Conservation (phyloP, 1,284 basidiomycete species). For the Exobasidium rhododendri region DNA sequence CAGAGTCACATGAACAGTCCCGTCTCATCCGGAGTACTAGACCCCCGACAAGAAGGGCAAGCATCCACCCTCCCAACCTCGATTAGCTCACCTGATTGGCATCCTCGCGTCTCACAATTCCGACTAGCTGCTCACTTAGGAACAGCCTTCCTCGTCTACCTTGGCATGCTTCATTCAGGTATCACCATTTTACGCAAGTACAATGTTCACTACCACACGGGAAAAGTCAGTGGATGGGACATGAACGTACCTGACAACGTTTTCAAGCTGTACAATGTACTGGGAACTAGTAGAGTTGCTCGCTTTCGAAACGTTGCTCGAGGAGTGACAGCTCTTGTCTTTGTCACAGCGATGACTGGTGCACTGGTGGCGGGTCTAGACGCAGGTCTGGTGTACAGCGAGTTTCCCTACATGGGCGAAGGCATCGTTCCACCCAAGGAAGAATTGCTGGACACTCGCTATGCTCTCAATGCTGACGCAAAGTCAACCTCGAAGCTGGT, state of each 20-base stretch:
- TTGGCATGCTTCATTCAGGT: conserved; percentile 83
- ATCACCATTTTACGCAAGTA: conserved; percentile 69
- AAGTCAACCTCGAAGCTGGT: conserved; percentile 13
- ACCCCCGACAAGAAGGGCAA: conserved; percentile 11
- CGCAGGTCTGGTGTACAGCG: conserved; percentile 93
- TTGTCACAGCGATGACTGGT: conserved; percentile 78
- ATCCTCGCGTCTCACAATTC: conserved; percentile 88
- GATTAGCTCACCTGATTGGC: conserved; percentile 32
- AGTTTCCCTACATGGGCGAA: conserved; percentile 96
- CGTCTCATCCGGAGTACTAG: conserved; percentile 1
- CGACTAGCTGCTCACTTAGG: conserved; percentile 90
- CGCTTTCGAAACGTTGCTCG: conserved; percentile 32
- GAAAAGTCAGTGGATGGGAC: conserved; percentile 8
- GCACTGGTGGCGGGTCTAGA: conserved; percentile 97
- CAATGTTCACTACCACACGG: conserved; percentile 63
- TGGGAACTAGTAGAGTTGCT: conserved; percentile 29
- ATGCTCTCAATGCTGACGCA: conserved; percentile 33
- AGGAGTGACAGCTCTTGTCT: conserved; percentile 36
- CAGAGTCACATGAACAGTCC: conserved; percentile 18
- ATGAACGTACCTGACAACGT: conserved; percentile 5
- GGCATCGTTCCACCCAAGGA: conserved; percentile 71
- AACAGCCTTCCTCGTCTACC: conserved; percentile 83
- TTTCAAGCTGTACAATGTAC: conserved; percentile 25
- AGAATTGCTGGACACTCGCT: conserved; percentile 67
- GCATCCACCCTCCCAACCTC: conserved; percentile 11